Base-by-base conservation (phyloP, 2,329 filamentous ascomycete genomes). In the Ophiostoma sp. region DNA sequence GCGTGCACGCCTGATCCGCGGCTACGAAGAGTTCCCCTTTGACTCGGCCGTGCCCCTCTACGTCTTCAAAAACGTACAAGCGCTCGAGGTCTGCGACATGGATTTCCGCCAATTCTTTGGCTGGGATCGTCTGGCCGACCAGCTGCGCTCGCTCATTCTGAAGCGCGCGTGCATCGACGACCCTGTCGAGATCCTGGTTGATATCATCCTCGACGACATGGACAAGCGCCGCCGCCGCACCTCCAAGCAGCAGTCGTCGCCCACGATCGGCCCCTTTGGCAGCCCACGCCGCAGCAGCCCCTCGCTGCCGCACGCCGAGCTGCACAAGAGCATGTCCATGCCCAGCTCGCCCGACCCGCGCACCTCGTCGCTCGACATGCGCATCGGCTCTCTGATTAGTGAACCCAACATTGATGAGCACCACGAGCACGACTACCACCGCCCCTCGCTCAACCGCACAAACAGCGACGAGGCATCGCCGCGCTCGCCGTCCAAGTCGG, bases 91-190 rank as follows among this genome's bases (percentile, higher is more conserved):
- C 69, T 94, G 90, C 81, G 94, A 96, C 80, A 90, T 98, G 77
- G 95, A 99, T 79, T 97, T 97, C 78, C 89, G 95, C 72, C 94
- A 97, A 76, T 97, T 98, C 81, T 97, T 93, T 80, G 95, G 95
- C 71, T 99, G 95, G 95, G 94, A 99, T 78, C 89, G 91, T 71
- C 81, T 98, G 70, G 91, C 95, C 10, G 95, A 99, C 77, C 94
- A 97, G 79, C 82, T 99, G 73, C 89, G 93, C 72, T 96, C 93
- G 73, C 83, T 99, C 73, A 95, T 92, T 2, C 83, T 99, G 74
- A 97, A 93, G 81, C 89, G 93, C 75, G 94, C 92, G 70, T 89
- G 90, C 73, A 85, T 99, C 64, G 93, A 97, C 73, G 94, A 99
- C 76, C 93, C 93, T 3, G 90, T 90, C 23, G 95, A 98, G 77